Base-by-base conservation (phyloP, 768 basidiomycete species). In the Roridomyces roridus region DNA sequence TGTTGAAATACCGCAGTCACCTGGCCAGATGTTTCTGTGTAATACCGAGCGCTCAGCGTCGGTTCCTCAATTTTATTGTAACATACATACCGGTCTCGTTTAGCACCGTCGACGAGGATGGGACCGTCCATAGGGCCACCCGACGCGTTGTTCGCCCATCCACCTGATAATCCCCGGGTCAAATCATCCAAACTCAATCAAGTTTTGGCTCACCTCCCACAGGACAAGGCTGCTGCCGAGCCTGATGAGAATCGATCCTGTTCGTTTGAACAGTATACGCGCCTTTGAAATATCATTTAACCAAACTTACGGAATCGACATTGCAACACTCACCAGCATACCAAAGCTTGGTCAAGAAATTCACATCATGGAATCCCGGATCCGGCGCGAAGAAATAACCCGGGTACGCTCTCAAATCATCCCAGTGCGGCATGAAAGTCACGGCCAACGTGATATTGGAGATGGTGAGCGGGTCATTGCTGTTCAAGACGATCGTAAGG, bases 181-280 rank as follows among this genome's bases (percentile, higher is more conserved):
- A 20, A 18, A 47, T n/a, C n/a, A 42, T n/a, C n/a, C n/a, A n/a
- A 25, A 23, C 2, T 36, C n/a, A n/a, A n/a, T n/a, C n/a, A n/a
- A n/a, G n/a, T n/a, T n/a, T 10, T 1, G 3, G n/a, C n/a, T n/a
- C n/a, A 43, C 50, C 2, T 28, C 59, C 58, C 56, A n/a, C n/a
- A n/a, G n/a, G n/a, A n/a, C n/a, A n/a, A n/a, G n/a, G n/a, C n/a
- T n/a, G n/a, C n/a, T n/a, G n/a, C n/a, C n/a, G n/a, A n/a, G n/a
- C n/a, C n/a, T n/a, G n/a, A n/a, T n/a, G n/a, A n/a, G n/a, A n/a
- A 52, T 75, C 73, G 28, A 81, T 75, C 0, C 77, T 80, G 55
- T 80, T 78, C 5, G 78, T 82, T 63, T 83, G 81, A 36, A 82
- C 78, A 0, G 82, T 84, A 53, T 83, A 84, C 23, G 81, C 81